Base-by-base conservation (phyloP, 106 monocot species). In the Dendrobium catenatum region DNA sequence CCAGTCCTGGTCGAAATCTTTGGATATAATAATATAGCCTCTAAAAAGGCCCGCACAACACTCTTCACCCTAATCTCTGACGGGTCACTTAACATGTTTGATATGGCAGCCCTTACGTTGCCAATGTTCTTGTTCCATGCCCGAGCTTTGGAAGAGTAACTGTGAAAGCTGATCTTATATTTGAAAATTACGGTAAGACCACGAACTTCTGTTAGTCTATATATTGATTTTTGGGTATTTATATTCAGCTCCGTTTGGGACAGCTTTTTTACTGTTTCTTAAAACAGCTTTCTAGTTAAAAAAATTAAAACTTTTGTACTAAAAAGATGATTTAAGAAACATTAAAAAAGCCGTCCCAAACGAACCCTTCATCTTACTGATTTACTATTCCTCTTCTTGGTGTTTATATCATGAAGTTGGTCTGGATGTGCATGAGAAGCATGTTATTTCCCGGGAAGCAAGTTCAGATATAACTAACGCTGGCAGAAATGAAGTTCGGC, bases 151-250 rank as follows among this genome's bases (percentile, higher is more conserved):
- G 90, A 55, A 89, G 87, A 80, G 89, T 88, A 47, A 98, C 97
- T 56, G 89, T 95, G 46, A 93, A 87, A 80, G 92, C 90, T 78
- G 84, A 91, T 82, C 79, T 98, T 16, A 85, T 98, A 20, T 94
- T 88, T 80, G 93, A 98, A 87, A 91, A 98, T 77, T 98, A 95
- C 75, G 94, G 97, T 98, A 88, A 89, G 40, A 72, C 37, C 29
- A 51, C 42, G 9, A 70, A 29, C 24, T 26, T 37, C 4, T 40
- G 5, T 37, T 37, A 56, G 19, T 5, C 7, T 11, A 15, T 4
- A 10, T 37, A 70, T 15, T 33, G 4, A 70, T 70, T 22, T 70
- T 15, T 70, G 11, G 2, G 3, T 37, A 33, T 70, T 19, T 75
- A 44, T 20, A 31, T 31, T 31, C 31, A 1, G 1, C 31, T 31